phyloP scores from a whole-genome alignment of 169 alveolate species.

The Plasmodium gallinaceum region DNA sequence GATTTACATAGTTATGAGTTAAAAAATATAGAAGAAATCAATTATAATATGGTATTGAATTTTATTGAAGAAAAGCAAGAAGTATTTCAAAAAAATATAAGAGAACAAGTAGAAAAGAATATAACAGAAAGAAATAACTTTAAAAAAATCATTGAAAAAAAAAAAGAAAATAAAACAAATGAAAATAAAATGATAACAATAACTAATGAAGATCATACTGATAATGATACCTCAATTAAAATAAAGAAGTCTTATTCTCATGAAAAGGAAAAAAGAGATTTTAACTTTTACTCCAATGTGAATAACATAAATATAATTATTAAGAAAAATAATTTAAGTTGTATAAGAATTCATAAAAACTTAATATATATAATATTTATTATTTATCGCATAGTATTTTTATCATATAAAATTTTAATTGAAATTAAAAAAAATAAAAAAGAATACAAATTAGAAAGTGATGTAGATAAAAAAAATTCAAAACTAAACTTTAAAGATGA shows the following conservation, averaged over 20 bases:
- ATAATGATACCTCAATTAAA: not conserved
- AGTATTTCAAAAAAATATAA: constrained; percentile 10
- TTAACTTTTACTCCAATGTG: not conserved
- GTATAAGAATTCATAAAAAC: constrained; percentile 59
- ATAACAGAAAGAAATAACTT: constrained; percentile 24
- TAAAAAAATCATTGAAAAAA: not conserved
- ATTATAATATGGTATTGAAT: constrained; percentile 1
- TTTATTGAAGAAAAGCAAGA: constrained; percentile 35
- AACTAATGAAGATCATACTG: not conserved
- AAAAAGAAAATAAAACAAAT: not conserved
- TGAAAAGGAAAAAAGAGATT: not conserved
- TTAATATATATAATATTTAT: constrained; percentile 28
- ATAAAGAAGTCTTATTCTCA: not conserved
- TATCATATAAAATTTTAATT: constrained; percentile 29
- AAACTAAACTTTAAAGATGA: not conserved
- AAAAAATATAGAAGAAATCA: constrained; percentile 17
- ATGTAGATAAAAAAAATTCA: not conserved
- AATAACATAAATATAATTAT: constrained; percentile 20
- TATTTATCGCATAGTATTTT: constrained; percentile 43
- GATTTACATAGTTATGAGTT: constrained; percentile 25
- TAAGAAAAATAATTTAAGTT: constrained; percentile 19
- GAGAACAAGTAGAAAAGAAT: constrained; percentile 15
- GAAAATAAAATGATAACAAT: not conserved
- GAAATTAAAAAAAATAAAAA: constrained; percentile 19
- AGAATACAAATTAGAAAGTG: not conserved